Conservation (phyloP, 2,329 filamentous ascomycete species). For the Niveomyces coronatus region DNA sequence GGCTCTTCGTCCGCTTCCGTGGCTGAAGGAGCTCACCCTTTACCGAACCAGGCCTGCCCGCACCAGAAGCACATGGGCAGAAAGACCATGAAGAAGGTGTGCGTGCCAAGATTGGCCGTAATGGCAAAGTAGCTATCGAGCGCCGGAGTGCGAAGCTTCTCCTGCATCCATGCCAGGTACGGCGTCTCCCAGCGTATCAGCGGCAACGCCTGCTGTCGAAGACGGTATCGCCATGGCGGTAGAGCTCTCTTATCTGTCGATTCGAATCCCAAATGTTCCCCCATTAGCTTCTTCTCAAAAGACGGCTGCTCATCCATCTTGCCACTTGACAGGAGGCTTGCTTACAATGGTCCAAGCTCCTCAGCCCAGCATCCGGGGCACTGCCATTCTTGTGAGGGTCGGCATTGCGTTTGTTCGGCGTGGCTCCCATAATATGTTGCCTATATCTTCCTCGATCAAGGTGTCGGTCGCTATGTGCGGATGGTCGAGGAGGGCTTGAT, state of each 20-base stretch:
- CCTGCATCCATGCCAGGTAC: constrained; percentile 80
- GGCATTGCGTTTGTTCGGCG: constrained; percentile 23
- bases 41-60: constrained; percentile 72
- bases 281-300: too few relatives aligned
- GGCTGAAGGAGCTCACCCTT: too few relatives aligned
- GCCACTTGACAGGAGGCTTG: not conserved
- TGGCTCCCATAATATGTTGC: constrained; percentile 23
- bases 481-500: not conserved
- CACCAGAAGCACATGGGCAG: constrained; percentile 96
- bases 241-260: constrained; percentile 78
- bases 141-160: constrained; percentile 65
- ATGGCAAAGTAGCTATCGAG: constrained; percentile 96
- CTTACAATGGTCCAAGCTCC: constrained; percentile 69
- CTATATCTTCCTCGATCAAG: not conserved
- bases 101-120: constrained; percentile 90
- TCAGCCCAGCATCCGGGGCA: constrained; percentile 60
- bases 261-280: too few relatives aligned
- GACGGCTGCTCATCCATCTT: too few relatives aligned
- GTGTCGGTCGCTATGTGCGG: not conserved
- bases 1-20: too few relatives aligned
- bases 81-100: constrained; percentile 97
- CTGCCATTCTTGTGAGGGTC: constrained; percentile 20
- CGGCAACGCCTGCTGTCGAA: constrained; percentile 75
- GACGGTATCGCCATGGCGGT: constrained; percentile 76
- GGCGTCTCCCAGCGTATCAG: constrained; percentile 92